Base-by-base conservation (phyloP, 768 basidiomycete genomes). In the Boletus fagicola region DNA sequence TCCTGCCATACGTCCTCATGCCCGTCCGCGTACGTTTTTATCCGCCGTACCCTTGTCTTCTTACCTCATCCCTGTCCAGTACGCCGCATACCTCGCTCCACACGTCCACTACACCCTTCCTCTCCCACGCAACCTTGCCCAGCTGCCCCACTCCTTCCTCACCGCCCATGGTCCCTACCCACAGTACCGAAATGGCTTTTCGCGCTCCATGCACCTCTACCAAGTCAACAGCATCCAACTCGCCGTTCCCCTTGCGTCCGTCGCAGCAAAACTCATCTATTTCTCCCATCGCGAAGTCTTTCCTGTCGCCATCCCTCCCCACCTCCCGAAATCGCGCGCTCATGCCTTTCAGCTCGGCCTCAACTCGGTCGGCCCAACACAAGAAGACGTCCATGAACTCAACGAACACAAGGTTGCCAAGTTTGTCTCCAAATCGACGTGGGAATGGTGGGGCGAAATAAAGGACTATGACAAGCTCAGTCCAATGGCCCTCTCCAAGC, bases 201-300 rank as follows among this genome's bases (percentile, higher is more conserved):
- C 79, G 0, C 66, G 68, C 0, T 55, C 49, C 9, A 68, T 71
- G 12, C 38, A 64, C 6, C 60, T 73, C 33, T 75, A 77, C 54
- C 67, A 72, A 42, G 60, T 61, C 5, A 65, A 75, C 7, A 73
- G 56, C 9, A 46, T 71, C 9, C 62, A 62, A 3, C 61, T 70
- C 16, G 58, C 57, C 24, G 43, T 68, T 2, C 86, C 87, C 0
- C 78, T 83, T 9, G 75, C 81, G 18, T 73, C 83, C 26, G 64
- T 76, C 33, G 81, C 87, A 0, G 88, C 88, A 0, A 85, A 82
- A 39, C 76, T 88, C 10, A 67, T 88, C 35, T 90, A 81, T 72
- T 78, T 87, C 47, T 75, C 84, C 11, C 80, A 83, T 20, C 74
- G 80, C 28, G 86, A 90, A 59, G 61, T 78, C 8, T 63, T 71